Percentiles rank a stretch among this genome's conserved stretches.
Conservation (phyloP, 768 basidiomycete species). For the Amanita inopinata region DNA sequence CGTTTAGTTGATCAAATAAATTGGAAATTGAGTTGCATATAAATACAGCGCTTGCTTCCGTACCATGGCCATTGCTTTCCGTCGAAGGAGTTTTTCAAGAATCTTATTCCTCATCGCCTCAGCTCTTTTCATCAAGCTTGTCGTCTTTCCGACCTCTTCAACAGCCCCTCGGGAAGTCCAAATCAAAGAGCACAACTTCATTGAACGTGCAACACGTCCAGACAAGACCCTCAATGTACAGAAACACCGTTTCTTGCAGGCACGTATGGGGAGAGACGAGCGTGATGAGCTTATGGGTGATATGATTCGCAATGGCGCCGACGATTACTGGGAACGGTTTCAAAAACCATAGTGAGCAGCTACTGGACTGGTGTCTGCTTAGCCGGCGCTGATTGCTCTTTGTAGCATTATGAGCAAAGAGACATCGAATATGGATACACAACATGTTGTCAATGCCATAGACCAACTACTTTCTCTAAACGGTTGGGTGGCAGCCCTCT, state of each 20-base stretch:
- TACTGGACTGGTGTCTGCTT: background rate
- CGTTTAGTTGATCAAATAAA: too few species aligned
- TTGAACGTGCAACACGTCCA: constrained; percentile 42
- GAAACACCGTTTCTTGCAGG: constrained; percentile 80
- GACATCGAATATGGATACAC: constrained; percentile 82
- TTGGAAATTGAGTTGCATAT: too few species aligned
- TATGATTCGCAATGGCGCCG: constrained; percentile 65
- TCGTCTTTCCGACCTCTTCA: constrained; percentile 26
- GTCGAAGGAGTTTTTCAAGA: constrained; percentile 39
- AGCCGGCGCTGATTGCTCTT: too few species aligned
- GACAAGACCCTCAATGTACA: constrained; percentile 86
- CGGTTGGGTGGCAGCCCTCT: constrained; percentile 96
- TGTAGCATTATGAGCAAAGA: constrained; percentile 69
- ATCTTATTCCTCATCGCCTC: constrained; percentile 25
- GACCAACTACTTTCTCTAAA: constrained; percentile 93
- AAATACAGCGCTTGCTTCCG: too few species aligned
- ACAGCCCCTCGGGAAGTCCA: constrained; percentile 22
- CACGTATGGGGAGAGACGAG: constrained; percentile 80
- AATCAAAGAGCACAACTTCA: constrained; percentile 42
- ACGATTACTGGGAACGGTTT: constrained; percentile 89
- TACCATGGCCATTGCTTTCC: constrained; percentile 33
- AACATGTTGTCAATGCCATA: constrained; percentile 80
- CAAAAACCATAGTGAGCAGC: constrained; percentile 71
- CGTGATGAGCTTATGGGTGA: constrained; percentile 70
- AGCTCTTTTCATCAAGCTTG: constrained; percentile 26